Evolutionary conservation across 768 basidiomycete species (phyloP).

Genomic region (Termitomyces sp.): DNA sequence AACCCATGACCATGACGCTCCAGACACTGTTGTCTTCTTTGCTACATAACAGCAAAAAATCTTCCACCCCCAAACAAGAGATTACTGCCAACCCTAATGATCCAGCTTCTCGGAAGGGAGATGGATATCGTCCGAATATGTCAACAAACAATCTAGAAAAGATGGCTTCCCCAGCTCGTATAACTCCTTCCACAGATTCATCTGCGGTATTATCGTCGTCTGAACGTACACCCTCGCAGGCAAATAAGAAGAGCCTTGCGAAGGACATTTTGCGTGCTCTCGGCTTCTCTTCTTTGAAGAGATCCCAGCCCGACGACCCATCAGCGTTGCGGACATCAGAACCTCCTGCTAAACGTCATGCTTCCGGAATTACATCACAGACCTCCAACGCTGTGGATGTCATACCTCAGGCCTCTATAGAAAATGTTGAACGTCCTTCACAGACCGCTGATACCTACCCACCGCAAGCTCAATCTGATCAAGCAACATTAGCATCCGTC

Average conservation of each 20-base stretch:
- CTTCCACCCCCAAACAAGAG: neutral
- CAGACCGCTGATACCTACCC: neutral
- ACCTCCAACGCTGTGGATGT: neutral
- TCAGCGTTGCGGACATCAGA: neutral
- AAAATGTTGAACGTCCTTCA: neutral
- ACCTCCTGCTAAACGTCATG: conserved; percentile 11
- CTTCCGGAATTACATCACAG: neutral
- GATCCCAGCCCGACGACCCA: conserved; percentile 13
- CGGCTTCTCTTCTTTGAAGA: conserved; percentile 23
- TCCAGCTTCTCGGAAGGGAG: neutral
- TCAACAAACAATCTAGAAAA: neutral
- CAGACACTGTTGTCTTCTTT: neutral
- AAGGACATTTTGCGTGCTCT: conserved; percentile 53
- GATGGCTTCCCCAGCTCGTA: neutral
- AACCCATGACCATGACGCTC: neutral
- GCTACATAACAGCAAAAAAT: neutral
- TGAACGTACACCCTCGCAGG: conserved; percentile 32
- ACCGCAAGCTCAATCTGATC: neutral
- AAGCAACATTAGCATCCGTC: neutral
- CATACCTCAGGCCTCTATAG: neutral
- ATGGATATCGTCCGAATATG: neutral
- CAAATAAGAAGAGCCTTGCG: conserved; percentile 48
- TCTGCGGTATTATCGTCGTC: neutral
- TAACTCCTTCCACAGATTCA: neutral
- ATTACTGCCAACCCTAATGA: neutral